Evolutionary conservation across 768 basidiomycete genomes (phyloP).

Genomic region (Suillus weaverae): DNA sequence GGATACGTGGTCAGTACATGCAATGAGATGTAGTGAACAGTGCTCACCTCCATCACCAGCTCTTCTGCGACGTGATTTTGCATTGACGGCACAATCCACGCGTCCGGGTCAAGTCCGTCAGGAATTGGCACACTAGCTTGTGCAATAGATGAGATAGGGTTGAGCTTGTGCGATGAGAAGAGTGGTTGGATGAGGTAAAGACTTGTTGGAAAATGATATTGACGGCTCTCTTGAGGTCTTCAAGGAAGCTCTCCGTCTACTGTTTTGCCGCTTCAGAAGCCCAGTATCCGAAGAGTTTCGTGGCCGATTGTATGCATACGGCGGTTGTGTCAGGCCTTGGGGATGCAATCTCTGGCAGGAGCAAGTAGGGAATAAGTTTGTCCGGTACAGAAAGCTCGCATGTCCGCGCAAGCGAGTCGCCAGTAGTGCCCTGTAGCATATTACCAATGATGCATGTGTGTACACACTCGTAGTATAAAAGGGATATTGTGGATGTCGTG

Average conservation of each 20-base stretch:
- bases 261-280: conserved; percentile 68
- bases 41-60: no score
- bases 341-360: conserved; percentile 56
- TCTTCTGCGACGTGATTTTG: conserved; percentile 29
- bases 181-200: conserved; percentile 83
- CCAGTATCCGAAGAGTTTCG: conserved; percentile 89
- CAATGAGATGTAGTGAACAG: no score
- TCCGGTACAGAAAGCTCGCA: conserved; percentile 84
- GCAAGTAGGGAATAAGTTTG: conserved; percentile 67
- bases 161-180: conserved; percentile 75
- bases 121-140: conserved; percentile 83
- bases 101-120: conserved; percentile 82
- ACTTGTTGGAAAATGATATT: conserved; percentile 81
- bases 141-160: conserved; percentile 77
- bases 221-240: conserved; percentile 63
- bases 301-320: conserved; percentile 78
- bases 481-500: conserved; percentile 91
- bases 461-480: conserved; percentile 98
- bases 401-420: conserved; percentile 74
- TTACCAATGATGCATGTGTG: conserved; percentile 97
- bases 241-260: conserved; percentile 75
- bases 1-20: no score
- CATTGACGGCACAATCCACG: conserved; percentile 75
- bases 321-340: conserved; percentile 67
- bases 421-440: conserved; percentile 82